Conservation (phyloP, 352 stramenopile species). For the Elongisporangium undulatum region DNA sequence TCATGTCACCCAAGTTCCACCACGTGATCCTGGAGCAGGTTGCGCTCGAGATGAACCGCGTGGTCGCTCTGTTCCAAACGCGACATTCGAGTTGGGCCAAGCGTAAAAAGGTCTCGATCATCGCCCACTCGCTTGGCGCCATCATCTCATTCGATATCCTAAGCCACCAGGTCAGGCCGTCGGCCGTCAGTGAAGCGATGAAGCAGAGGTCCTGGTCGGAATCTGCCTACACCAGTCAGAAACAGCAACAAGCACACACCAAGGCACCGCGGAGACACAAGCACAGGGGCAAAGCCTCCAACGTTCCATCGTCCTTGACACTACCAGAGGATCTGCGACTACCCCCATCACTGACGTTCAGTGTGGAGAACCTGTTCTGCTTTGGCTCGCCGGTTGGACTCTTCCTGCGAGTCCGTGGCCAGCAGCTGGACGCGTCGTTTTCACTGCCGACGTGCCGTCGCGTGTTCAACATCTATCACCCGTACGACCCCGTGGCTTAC, state of each 20-base stretch:
- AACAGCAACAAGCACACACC: neutral
- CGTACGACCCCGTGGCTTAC: conserved; percentile 94
- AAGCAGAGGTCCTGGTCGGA: conserved; percentile 39
- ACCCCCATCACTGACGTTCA: conserved; percentile 66
- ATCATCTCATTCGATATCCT: conserved; percentile 93
- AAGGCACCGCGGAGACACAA: neutral
- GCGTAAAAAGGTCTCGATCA: conserved; percentile 80
- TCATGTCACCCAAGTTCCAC: conserved; percentile 91
- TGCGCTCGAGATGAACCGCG: conserved; percentile 89
- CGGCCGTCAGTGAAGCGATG: conserved; percentile 2
- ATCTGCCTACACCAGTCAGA: conserved; percentile 16
- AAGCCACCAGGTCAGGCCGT: conserved; percentile 35
- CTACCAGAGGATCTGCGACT: conserved; percentile 6
- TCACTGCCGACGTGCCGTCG: conserved; percentile 70
- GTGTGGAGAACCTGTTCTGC: conserved; percentile 86
- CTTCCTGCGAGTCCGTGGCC: conserved; percentile 90
- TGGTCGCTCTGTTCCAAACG: conserved; percentile 72
- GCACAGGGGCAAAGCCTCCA: neutral
- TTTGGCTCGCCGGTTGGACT: conserved; percentile 89
- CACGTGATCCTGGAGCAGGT: conserved; percentile 91
- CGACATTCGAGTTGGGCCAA: conserved; percentile 52
- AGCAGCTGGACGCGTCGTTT: conserved; percentile 68
- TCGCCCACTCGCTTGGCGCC: conserved; percentile 85
- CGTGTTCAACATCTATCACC: conserved; percentile 95
- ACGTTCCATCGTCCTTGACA: neutral